These are phyloP conservation scores for Bipolaris sorokiniana DNA, from an alignment of 2,329 filamentous ascomycete species.

Conservation along the genomic window DNA sequence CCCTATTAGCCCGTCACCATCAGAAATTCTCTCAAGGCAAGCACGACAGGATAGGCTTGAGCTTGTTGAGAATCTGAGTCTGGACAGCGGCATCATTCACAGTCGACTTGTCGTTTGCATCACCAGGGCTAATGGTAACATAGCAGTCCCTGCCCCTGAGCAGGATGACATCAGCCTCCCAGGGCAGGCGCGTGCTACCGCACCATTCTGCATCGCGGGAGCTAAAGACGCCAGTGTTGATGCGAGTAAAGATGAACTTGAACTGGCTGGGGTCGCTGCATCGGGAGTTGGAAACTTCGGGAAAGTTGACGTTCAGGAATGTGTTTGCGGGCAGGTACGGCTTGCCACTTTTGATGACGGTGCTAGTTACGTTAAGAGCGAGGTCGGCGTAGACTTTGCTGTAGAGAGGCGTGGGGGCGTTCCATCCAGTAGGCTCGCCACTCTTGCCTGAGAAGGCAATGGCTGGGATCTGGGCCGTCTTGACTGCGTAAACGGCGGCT, in stretches of 20 bases:
- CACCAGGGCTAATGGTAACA: conserved; percentile 67
- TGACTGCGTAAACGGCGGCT: conserved; percentile 65
- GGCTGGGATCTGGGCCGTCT: conserved; percentile 63
- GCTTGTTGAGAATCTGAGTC: conserved; percentile 33
- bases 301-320: conserved; percentile 75
- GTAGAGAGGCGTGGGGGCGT: conserved; percentile 57
- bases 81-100: conserved; percentile 53
- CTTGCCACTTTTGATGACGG: conserved; percentile 61
- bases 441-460: conserved; percentile 70
- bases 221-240: conserved; percentile 55
- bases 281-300: conserved; percentile 54
- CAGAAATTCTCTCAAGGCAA: conserved; percentile 2
- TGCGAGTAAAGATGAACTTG: conserved; percentile 68
- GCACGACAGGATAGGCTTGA: conserved; percentile 37
- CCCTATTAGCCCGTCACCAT: neutral
- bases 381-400: conserved; percentile 69
- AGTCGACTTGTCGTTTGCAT: conserved; percentile 66
- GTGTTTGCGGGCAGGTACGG: conserved; percentile 68
- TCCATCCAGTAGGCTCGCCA: conserved; percentile 60
- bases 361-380: conserved; percentile 63
- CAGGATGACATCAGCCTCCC: conserved; percentile 61
- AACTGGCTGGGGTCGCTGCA: conserved; percentile 63
- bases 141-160: conserved; percentile 59
- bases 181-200: conserved; percentile 61
- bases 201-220: conserved; percentile 64